These are phyloP conservation scores for Hygrophoropsis aurantiaca DNA, from an alignment of 768 basidiomycete species.

Conservation along the genomic window DNA sequence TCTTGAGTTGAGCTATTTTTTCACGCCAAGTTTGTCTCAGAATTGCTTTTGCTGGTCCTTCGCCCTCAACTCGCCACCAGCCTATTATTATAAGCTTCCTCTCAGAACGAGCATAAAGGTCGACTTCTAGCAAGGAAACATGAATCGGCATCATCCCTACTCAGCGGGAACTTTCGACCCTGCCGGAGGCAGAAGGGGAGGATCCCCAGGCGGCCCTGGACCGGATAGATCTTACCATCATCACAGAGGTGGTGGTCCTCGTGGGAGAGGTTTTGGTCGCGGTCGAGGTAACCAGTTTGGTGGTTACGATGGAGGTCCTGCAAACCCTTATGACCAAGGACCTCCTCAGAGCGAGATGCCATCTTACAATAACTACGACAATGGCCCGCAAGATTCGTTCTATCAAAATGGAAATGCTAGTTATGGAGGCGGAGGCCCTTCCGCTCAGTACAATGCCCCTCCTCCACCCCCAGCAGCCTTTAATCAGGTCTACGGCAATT, in stretches of 20 bases:
- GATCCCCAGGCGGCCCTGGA: conserved; percentile 63
- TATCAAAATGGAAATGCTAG: conserved; percentile 71
- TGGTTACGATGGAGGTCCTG: conserved; percentile 54
- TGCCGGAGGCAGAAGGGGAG: conserved; percentile 59
- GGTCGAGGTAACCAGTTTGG: conserved; percentile 56
- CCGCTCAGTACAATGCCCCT: conserved; percentile 53
- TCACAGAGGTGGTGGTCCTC: conserved; percentile 57
- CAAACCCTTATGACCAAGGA: conserved; percentile 64
- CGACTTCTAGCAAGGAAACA: conserved; percentile 35
- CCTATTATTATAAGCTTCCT: conserved; percentile 23
- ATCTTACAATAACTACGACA: conserved; percentile 71
- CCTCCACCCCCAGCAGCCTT: conserved; percentile 44
- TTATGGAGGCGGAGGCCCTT: conserved; percentile 49
- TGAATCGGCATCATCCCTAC: conserved; percentile 93
- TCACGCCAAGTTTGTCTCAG: conserved; percentile 22
- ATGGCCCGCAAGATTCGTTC: conserved; percentile 54
- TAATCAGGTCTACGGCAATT: conserved; percentile 61
- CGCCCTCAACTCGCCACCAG: conserved; percentile 11
- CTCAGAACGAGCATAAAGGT: conserved; percentile 23
- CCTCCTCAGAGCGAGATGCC: conserved; percentile 61
- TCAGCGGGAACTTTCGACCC: conserved; percentile 60
- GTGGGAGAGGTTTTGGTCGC: conserved; percentile 50
- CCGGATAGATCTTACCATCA: conserved; percentile 70
- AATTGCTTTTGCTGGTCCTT: not conserved
- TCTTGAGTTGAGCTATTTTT: conserved; percentile 22